These are phyloP conservation scores for Arabidopsis hybrid DNA, from an alignment of 441 rosid genomes.

Conservation along the genomic window DNA sequence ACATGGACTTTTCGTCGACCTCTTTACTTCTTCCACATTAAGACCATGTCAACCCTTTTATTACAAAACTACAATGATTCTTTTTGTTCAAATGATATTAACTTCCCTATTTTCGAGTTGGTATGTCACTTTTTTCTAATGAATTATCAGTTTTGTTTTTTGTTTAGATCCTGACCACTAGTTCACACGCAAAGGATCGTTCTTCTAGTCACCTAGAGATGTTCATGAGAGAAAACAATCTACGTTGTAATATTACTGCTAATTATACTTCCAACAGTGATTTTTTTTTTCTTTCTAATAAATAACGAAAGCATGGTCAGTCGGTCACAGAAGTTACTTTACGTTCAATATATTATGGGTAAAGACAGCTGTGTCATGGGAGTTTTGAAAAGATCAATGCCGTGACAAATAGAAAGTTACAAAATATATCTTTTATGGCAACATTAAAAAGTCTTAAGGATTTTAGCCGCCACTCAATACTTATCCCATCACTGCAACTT, in stretches of 20 bases:
- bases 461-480: slow-evolving; percentile 30
- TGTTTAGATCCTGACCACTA: neutral
- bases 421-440: neutral
- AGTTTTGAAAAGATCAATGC: slow-evolving; percentile 21
- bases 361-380: slow-evolving; percentile 1
- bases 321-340: neutral
- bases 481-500: neutral
- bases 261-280: neutral
- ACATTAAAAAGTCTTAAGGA: neutral
- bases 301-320: slow-evolving; percentile 6
- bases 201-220: slow-evolving; percentile 2
- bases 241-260: neutral
- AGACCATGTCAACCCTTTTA: slow-evolving; percentile 34
- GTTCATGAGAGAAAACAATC: neutral
- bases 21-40: neutral
- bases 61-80: neutral
- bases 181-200: neutral
- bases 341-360: neutral
- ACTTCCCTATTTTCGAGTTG: neutral
- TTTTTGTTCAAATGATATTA: neutral
- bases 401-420: slow-evolving; percentile 32
- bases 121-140: neutral
- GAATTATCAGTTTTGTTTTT: neutral
- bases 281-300: neutral
- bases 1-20: slow-evolving; percentile 24